Percentiles rank a stretch among this genome's conserved stretches.
These are phyloP conservation scores for Candida maltosa DNA, from an alignment of 805 yeast species.

Conservation along the genomic window DNA sequence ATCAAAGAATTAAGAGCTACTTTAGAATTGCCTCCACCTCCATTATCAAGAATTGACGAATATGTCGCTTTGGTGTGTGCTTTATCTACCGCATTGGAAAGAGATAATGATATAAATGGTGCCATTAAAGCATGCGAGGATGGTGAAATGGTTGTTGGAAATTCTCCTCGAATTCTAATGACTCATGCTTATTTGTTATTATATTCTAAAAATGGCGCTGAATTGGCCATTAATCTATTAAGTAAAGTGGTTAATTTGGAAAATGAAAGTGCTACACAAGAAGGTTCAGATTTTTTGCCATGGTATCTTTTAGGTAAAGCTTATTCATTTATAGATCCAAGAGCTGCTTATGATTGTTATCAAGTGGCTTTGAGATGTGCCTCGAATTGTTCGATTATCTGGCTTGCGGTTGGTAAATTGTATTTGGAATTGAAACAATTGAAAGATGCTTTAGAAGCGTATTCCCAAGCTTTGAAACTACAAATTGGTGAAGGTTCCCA, in stretches of 20 bases:
- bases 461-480: constrained; percentile 58
- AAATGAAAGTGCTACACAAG: constrained; percentile 18
- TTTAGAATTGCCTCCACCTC: constrained; percentile 48
- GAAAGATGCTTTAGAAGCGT: constrained; percentile 65
- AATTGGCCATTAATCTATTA: constrained; percentile 33
- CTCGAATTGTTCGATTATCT: constrained; percentile 53
- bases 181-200: constrained; percentile 50
- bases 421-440: constrained; percentile 58
- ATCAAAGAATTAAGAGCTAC: constrained; percentile 49
- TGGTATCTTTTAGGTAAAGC: constrained; percentile 57
- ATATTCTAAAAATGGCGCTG: constrained; percentile 20
- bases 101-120: constrained; percentile 46
- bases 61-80: constrained; percentile 53
- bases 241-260: constrained; percentile 27
- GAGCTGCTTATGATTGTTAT: constrained; percentile 52
- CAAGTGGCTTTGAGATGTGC: constrained; percentile 55
- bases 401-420: constrained; percentile 65
- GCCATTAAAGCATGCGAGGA: constrained; percentile 50
- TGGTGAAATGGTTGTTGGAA: constrained; percentile 44
- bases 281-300: constrained; percentile 52
- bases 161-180: constrained; percentile 41
- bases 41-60: constrained; percentile 41
- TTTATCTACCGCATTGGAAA: constrained; percentile 47
- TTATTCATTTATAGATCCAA: constrained; percentile 43
- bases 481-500: constrained; percentile 45